Percentiles rank a stretch among this genome's conserved stretches.
These are phyloP conservation scores for Withania somnifera DNA, from an alignment of 305 asterid species.

Conservation along the genomic window DNA sequence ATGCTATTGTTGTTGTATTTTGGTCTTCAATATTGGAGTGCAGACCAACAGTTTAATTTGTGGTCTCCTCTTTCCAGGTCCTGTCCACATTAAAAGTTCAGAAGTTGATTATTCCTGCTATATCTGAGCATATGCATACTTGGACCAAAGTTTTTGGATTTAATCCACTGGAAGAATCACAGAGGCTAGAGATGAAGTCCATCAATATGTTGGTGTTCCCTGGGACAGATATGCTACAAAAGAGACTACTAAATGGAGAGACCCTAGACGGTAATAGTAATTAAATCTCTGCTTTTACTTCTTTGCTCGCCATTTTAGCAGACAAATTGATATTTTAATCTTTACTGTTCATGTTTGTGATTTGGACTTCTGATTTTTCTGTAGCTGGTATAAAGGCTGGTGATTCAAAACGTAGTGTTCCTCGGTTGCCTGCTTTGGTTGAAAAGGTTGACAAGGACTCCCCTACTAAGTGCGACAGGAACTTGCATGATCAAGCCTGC, in stretches of 20 bases:
- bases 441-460: constrained; percentile 30
- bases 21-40: not conserved
- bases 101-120: constrained; percentile 82
- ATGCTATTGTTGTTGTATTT: no score
- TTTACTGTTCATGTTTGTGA: constrained; percentile 9
- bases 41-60: constrained; percentile 4
- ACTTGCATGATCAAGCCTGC: constrained; percentile 10
- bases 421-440: constrained; percentile 17
- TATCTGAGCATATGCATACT: constrained; percentile 78
- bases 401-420: constrained; percentile 18
- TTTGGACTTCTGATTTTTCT: constrained; percentile 2
- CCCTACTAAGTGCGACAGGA: constrained; percentile 15
- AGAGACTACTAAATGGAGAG: constrained; percentile 38
- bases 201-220: constrained; percentile 87
- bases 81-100: constrained; percentile 58
- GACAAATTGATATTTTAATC: not conserved
- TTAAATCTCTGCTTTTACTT: not conserved
- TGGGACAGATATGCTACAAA: constrained; percentile 84
- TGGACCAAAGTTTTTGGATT: constrained; percentile 81
- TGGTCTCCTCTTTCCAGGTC: constrained; percentile 36
- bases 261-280: constrained; percentile 29
- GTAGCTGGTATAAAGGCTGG: constrained; percentile 25
- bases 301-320: not conserved
- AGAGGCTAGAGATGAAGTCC: constrained; percentile 55
- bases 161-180: constrained; percentile 41